phyloP scores from a whole-genome alignment of 2,329 filamentous ascomycete species.

The Colletotrichum brevisporum region DNA sequence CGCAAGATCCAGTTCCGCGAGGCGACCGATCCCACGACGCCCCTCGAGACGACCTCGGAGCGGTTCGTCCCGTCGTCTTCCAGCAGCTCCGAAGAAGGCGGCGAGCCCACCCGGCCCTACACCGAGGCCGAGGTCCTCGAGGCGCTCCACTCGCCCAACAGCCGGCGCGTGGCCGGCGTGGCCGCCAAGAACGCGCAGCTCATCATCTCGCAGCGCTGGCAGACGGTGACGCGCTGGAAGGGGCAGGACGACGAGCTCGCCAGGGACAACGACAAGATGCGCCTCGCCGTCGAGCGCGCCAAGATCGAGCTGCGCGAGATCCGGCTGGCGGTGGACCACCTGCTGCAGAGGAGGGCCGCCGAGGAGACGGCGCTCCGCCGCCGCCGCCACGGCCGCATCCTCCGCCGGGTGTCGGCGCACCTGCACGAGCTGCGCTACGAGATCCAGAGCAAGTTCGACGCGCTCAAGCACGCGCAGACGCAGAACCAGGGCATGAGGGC shows the following conservation, averaged over 20 bases:
- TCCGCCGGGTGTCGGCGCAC: constrained; percentile 46
- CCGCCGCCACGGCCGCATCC: constrained; percentile 43
- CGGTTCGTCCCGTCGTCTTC: constrained; percentile 14
- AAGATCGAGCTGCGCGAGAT: constrained; percentile 35
- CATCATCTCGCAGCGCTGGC: constrained; percentile 42
- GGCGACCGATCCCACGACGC: constrained; percentile 19
- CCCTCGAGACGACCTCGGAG: constrained; percentile 24
- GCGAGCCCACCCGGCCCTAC: constrained; percentile 11
- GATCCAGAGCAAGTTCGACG: constrained; percentile 39
- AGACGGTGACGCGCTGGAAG: constrained; percentile 35
- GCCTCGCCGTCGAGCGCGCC: constrained; percentile 18
- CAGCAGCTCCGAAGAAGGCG: constrained; percentile 5
- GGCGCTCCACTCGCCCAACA: constrained; percentile 42
- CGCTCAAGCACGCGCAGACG: constrained; percentile 31
- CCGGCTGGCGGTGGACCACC: constrained; percentile 38
- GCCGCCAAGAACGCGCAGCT: constrained; percentile 36
- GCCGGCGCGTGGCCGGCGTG: constrained; percentile 44
- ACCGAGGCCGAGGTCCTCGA: constrained; percentile 40
- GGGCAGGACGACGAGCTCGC: constrained; percentile 20
- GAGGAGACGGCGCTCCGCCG: constrained; percentile 38
- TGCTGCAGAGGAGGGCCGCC: constrained; percentile 36
- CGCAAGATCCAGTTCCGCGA: constrained; percentile 33
- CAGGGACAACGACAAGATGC: constrained; percentile 27
- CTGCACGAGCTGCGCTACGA: constrained; percentile 44
- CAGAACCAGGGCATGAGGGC: constrained; percentile 37